Conservation (phyloP, 2,329 filamentous ascomycete genomes). For the Monilinia aucupariae region DNA sequence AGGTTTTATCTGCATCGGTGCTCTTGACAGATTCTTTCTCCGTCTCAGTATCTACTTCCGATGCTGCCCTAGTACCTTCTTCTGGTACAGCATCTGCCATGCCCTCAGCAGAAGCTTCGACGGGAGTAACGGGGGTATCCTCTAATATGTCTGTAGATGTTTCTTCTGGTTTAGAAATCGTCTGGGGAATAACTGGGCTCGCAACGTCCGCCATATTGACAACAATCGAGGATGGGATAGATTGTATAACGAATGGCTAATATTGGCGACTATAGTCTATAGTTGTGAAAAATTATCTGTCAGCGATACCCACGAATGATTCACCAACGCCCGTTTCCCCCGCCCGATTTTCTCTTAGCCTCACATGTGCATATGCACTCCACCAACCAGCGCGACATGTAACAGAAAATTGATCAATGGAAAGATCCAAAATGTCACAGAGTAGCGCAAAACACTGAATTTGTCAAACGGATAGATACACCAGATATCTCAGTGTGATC, state of each 20-base stretch:
- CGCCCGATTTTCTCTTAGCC: constrained; percentile 4
- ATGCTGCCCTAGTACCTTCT: constrained; percentile 27
- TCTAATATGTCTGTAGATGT: not conserved
- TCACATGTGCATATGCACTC: constrained; percentile 13
- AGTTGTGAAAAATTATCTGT: constrained; percentile 6
- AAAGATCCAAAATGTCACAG: constrained; percentile 3
- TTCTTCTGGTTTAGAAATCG: not conserved
- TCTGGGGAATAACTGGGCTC: not conserved
- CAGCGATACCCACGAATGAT: constrained; percentile 12
- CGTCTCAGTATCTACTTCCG: constrained; percentile 31
- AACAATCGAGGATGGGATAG: not conserved
- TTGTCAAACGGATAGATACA: constrained; percentile 2
- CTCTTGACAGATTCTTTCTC: constrained; percentile 31
- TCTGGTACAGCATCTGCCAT: constrained; percentile 20
- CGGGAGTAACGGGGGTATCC: constrained; percentile 4
- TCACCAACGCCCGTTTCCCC: constrained; percentile 6
- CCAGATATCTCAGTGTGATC: constrained; percentile 8
- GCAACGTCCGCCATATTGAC: constrained; percentile 19
- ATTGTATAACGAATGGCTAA: constrained; percentile 14
- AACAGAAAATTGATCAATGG: constrained; percentile 13
- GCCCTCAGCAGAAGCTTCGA: constrained; percentile 1
- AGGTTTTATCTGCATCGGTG: constrained; percentile 27
- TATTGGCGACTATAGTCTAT: constrained; percentile 15
- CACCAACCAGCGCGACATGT: constrained; percentile 8
- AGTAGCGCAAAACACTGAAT: constrained; percentile 9